Percentiles rank a stretch among this genome's conserved stretches.
phyloP scores from a whole-genome alignment of 108 stramenopile species.

The Stephanodiscus minutulus region DNA sequence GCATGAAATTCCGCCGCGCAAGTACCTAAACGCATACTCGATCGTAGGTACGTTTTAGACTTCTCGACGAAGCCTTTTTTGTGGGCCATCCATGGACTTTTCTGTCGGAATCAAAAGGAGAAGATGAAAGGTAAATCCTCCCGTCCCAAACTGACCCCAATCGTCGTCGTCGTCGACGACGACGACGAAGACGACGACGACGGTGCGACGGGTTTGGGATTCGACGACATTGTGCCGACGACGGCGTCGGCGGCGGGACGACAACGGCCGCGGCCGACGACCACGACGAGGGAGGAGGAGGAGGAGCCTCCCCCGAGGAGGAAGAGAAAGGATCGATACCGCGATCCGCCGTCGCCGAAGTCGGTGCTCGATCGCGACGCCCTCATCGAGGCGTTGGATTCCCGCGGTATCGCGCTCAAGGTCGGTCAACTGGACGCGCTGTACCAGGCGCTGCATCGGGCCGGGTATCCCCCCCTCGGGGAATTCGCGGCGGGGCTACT shows the following conservation, averaged over 20 bases:
- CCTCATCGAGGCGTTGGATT: conserved; percentile 63
- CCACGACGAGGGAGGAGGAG: neutral
- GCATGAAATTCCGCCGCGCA: no score
- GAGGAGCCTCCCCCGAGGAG: neutral
- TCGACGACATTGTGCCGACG: neutral
- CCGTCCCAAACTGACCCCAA: no score
- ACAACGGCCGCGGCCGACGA: neutral
- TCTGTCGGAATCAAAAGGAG: no score
- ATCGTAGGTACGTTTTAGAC: no score
- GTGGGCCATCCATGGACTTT: no score
- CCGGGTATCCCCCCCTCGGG: conserved; percentile 68
- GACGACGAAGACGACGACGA: neutral
- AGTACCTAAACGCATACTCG: no score
- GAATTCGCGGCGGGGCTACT: conserved; percentile 69
- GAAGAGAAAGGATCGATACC: conserved; percentile 20
- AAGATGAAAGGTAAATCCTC: no score
- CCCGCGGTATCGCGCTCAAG: conserved; percentile 56
- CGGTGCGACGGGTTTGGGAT: no score
- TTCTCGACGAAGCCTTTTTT: no score
- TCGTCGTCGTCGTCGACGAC: neutral
- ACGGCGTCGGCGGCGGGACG: neutral
- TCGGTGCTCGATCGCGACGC: conserved; percentile 74
- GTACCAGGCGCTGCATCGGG: conserved; percentile 77
- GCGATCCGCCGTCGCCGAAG: conserved; percentile 71
- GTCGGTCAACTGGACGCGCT: conserved; percentile 65